Percentiles rank a stretch among this genome's conserved stretches.
Conservation (phyloP, 2,329 filamentous ascomycete genomes). For the Saccharata proteae region DNA sequence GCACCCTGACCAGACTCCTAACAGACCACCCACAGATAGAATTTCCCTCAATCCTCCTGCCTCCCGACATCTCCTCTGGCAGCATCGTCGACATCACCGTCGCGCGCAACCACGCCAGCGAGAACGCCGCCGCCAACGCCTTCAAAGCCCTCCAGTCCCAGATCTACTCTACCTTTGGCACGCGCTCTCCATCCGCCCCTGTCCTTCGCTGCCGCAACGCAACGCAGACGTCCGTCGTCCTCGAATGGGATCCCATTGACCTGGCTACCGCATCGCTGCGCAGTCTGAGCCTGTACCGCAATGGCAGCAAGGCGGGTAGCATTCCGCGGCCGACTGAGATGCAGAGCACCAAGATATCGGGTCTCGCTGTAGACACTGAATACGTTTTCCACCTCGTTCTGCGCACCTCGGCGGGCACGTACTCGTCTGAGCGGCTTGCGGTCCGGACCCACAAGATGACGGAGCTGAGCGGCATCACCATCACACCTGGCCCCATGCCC, state of each 20-base stretch:
- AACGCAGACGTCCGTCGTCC: slow-evolving; percentile 94
- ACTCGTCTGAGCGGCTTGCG: slow-evolving; percentile 66
- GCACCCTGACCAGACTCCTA: slow-evolving; percentile 8
- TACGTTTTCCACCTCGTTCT: slow-evolving; percentile 91
- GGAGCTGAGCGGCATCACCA: slow-evolving; percentile 86
- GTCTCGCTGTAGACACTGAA: slow-evolving; percentile 89
- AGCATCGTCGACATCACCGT: slow-evolving; percentile 98
- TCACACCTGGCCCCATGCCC: slow-evolving; percentile 81
- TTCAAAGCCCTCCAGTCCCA: slow-evolving; percentile 81
- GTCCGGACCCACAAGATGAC: slow-evolving; percentile 98
- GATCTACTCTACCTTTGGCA: slow-evolving; percentile 79
- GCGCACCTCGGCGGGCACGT: slow-evolving; percentile 81
- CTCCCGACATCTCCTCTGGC: slow-evolving; percentile 86
- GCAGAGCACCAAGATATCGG: slow-evolving; percentile 92
- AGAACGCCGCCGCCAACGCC: slow-evolving; percentile 58
- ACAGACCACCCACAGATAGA: slow-evolving; percentile 58
- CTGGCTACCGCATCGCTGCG: slow-evolving; percentile 86
- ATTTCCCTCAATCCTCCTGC: slow-evolving; percentile 93
- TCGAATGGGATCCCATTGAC: slow-evolving; percentile 94
- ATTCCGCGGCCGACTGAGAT: slow-evolving; percentile 81
- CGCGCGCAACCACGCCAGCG: slow-evolving; percentile 69
- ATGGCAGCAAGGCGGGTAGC: slow-evolving; percentile 90
- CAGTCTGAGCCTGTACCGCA: slow-evolving; percentile 82
- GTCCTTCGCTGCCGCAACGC: slow-evolving; percentile 87
- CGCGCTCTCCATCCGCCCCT: slow-evolving; percentile 62